phyloP scores from a whole-genome alignment of 148 eudicot genomes.

The Cornus controversa region DNA sequence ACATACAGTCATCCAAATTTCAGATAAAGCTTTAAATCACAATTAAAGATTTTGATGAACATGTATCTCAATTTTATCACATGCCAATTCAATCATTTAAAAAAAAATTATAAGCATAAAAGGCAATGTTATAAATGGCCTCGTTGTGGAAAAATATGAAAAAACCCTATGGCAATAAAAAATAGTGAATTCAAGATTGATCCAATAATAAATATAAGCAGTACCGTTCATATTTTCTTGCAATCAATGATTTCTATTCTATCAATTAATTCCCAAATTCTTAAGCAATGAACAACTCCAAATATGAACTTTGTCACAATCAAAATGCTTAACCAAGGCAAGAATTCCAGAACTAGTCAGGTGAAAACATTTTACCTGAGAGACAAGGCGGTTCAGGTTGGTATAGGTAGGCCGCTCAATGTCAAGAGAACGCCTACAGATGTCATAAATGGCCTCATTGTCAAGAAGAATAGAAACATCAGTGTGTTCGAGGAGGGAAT shows the following conservation, averaged over 20 bases:
- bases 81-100: background rate
- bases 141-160: too few species aligned
- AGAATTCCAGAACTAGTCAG: background rate
- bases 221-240: too few species aligned
- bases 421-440: constrained; percentile 25
- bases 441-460: constrained; percentile 24
- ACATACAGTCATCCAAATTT: background rate
- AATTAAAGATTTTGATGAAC: background rate
- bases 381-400: constrained; percentile 20
- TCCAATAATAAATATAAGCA: too few species aligned
- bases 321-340: background rate
- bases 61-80: background rate
- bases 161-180: too few species aligned
- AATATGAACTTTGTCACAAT: background rate
- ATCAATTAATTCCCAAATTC: background rate
- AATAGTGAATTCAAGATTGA: too few species aligned
- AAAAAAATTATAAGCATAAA: too few species aligned
- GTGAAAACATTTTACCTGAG: constrained; percentile 11
- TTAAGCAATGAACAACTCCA: background rate
- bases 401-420: constrained; percentile 24
- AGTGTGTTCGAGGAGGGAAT: constrained; percentile 21
- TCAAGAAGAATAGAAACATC: constrained; percentile 23
- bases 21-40: background rate
- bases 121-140: too few species aligned
- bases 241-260: background rate